These are phyloP conservation scores for Aureobasidium leucospermi DNA, from an alignment of 2,329 filamentous ascomycete species.

Conservation along the genomic window DNA sequence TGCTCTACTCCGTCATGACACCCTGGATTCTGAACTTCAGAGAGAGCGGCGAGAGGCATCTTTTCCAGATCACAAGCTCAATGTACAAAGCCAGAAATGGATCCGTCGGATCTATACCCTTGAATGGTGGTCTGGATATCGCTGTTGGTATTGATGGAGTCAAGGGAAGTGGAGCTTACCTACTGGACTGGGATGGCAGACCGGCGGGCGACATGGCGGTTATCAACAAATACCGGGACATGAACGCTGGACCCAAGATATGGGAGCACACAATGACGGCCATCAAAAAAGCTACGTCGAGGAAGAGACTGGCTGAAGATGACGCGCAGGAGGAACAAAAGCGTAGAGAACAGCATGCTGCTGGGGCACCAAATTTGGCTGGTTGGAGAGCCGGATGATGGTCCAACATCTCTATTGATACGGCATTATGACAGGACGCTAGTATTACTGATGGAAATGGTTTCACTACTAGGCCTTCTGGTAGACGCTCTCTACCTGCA, in stretches of 20 bases:
- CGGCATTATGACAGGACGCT: background rate
- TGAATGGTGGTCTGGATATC: constrained; percentile 23
- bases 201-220: constrained; percentile 27
- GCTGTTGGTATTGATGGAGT: constrained; percentile 26
- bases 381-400: constrained; percentile 22
- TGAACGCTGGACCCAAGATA: constrained; percentile 25
- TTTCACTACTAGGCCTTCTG: background rate
- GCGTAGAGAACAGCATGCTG: constrained; percentile 17
- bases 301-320: constrained; percentile 21
- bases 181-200: constrained; percentile 32
- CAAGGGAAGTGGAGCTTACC: constrained; percentile 29
- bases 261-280: constrained; percentile 32
- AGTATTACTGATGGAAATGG: background rate
- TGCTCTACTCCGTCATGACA: constrained; percentile 30
- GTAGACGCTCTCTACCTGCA: no score
- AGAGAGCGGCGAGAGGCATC: constrained; percentile 40
- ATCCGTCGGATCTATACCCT: constrained; percentile 21
- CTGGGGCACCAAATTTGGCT: constrained; percentile 22
- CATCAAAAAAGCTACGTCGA: constrained; percentile 24
- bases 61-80: constrained; percentile 33
- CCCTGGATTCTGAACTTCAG: constrained; percentile 32
- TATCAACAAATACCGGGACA: constrained; percentile 25
- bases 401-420: background rate
- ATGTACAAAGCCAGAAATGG: constrained; percentile 26
- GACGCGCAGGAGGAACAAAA: constrained; percentile 19